phyloP scores from a whole-genome alignment of 2,329 filamentous ascomycete species.

The Phyllosticta citrichinensis region DNA sequence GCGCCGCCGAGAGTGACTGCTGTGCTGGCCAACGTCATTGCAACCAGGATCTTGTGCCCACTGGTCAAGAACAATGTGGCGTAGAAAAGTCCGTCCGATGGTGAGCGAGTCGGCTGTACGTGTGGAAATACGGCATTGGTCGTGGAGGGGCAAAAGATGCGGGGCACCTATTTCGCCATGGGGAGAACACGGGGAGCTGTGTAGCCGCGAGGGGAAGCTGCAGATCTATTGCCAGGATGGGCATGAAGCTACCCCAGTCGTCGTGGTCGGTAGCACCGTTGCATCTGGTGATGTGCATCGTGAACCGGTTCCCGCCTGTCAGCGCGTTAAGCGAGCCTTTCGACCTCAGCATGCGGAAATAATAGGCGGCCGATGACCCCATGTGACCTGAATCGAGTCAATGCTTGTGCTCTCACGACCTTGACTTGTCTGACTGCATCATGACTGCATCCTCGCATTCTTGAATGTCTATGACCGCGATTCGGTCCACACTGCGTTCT shows the following conservation, averaged over 20 bases:
- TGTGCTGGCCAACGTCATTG: not conserved
- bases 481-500: not conserved
- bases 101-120: not conserved
- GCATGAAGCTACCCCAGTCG: constrained; percentile 1
- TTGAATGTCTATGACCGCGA: not conserved
- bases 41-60: not conserved
- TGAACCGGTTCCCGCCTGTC: not conserved
- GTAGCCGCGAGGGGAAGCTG: not conserved
- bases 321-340: not conserved
- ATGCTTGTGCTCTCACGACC: not conserved
- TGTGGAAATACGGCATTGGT: not conserved
- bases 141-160: not conserved
- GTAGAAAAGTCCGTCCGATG: constrained; percentile 1
- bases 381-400: not conserved
- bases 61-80: not conserved
- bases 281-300: constrained; percentile 3
- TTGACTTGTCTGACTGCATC: not conserved
- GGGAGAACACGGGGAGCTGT: not conserved
- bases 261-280: not conserved
- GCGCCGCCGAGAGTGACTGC: not conserved
- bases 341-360: not conserved
- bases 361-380: not conserved
- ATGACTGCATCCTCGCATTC: not conserved
- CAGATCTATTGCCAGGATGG: not conserved
- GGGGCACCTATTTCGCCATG: constrained; percentile 1